Evolutionary conservation across 2,329 filamentous ascomycete species (phyloP), one percentile per base, ranked within the genome.

Genomic region (Talaromyces piceae): DNA sequence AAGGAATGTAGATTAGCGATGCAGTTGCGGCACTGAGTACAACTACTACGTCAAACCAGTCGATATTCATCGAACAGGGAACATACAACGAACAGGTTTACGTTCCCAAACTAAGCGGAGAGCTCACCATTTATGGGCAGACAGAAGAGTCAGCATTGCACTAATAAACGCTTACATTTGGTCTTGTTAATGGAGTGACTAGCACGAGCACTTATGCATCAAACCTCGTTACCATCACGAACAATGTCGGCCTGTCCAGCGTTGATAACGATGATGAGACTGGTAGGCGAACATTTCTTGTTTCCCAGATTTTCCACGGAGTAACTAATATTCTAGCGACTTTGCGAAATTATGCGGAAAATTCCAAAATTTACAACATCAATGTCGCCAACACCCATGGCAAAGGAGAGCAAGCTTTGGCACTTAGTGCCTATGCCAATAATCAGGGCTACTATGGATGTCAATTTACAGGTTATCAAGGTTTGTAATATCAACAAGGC

Each of bases 21-120:
- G 82, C 83, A 7, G 75, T 86, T 51, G 62, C 80, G 58, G 75
- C 80, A 4, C 73, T 85, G 7, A 77, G 75, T n/a, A 77, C 74
- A 0, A 69, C 71, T 1, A 72, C 73, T 5, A 73, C 75, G 1
- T 57, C 66, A 1, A 70, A 71, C 1, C 79, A 82, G 53, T 79
- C 76, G 60, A 81, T 86, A 66, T 86, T 85, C 68, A 78, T 86
- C 64, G 63, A 78, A 58, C 64, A 75, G 22, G 81, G 81, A 7
- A 81, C 78, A 30, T 84, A 85, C 72, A 68, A 66, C 2, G 81
- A 84, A 62, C 81, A 83, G 60, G 78, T 83, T 37, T 76, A 74
- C 57, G 71, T 84, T 41, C 65, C 73, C 3, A 56, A 64, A 1
- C 72, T 77, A 44, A 67, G 66, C 9, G 77, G 75, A 1, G 65